Base-by-base conservation (phyloP, 164 flowering plant genomes). In the Chimonanthus praecox region DNA sequence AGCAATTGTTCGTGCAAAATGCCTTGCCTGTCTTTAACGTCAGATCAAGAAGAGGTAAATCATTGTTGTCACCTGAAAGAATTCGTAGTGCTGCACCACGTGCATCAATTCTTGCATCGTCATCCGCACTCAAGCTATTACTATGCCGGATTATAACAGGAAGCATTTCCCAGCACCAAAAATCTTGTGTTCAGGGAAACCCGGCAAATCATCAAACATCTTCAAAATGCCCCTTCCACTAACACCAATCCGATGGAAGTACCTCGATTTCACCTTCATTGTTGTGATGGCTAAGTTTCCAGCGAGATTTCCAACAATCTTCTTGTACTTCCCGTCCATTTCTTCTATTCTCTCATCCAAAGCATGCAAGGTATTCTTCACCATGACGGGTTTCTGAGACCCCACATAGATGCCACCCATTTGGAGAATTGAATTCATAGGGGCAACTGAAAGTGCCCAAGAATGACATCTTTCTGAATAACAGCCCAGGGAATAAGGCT, bases 51-150 rank as follows among this genome's bases (percentile, higher is more conserved):
- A 90, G 76, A 0, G 92, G 74, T 18, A 13, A 49, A 21, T 44
- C 78, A 7, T 49, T 61, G 7, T 78, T 78, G 44, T 81, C 86
- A 9, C 33, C 61, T 71, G 85, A 65, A 48, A 89, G 82, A 65
- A 89, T 88, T 69, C 89, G 85, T 20, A 90, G 6, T 18, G 92
- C 86, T 61, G 92, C 93, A 6, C 96, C 92, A 3, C 96, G 88
- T 0, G 93, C 90, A 75, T 89, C 96, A n/a, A 89, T 78, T 78
- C 92, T 84, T 49, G 96, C 96, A 83, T 91, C 96, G 75, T 90
- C 93, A 76, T 89, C 92, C 4, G 90, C 87, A 71, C 90, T 88
- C 81, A 91, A 76, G 81, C 96, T 85, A 70, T 91, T 91, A 80
- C 96, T 89, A 47, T 91, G 96, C 64, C 93, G 77, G 66, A 89